A percentile compares a stretch with the other conserved stretches of the same genome.
phyloP scores from a whole-genome alignment of 1,284 basidiomycete species.

The Rhodotorula sp. region DNA sequence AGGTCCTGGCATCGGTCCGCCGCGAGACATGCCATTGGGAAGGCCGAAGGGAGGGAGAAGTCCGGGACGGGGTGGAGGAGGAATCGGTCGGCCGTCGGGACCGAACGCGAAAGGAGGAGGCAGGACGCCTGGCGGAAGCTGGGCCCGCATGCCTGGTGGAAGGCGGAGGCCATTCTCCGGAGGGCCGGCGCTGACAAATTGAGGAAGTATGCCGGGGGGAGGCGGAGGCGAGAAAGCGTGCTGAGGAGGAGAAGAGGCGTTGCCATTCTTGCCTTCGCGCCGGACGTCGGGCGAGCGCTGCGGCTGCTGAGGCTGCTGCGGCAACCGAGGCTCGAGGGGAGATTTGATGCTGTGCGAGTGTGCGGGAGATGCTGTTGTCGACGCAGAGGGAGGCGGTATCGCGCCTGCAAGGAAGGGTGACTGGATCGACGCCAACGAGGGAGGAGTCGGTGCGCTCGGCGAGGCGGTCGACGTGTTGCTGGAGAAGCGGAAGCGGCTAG shows the following conservation, averaged over 20 bases:
- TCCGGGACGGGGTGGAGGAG: conserved; percentile 1
- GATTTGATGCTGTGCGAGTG: neutral
- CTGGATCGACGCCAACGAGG: neutral
- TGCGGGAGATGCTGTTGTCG: conserved; percentile 5
- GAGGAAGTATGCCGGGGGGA: conserved; percentile 1
- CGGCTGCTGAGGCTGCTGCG: conserved; percentile 7
- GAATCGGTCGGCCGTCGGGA: conserved; percentile 11
- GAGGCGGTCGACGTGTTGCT: conserved; percentile 4
- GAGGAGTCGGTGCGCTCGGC: neutral
- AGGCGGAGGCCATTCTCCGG: neutral
- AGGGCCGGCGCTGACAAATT: conserved; percentile 3
- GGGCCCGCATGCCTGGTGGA: neutral
- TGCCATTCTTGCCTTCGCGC: neutral
- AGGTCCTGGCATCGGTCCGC: too few relatives aligned
- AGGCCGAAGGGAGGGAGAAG: neutral
- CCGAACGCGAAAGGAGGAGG: conserved; percentile 8
- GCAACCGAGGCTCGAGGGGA: neutral
- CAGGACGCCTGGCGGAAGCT: conserved; percentile 9
- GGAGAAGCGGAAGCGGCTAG: conserved; percentile 25
- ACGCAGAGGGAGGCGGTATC: conserved; percentile 1
- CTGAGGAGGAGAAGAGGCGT: neutral
- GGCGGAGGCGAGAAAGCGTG: conserved; percentile 1
- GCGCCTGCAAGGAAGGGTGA: neutral
- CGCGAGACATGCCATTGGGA: neutral
- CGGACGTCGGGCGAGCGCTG: neutral